Conservation (phyloP, 352 stramenopile species). For the Sclerospora graminicola region DNA sequence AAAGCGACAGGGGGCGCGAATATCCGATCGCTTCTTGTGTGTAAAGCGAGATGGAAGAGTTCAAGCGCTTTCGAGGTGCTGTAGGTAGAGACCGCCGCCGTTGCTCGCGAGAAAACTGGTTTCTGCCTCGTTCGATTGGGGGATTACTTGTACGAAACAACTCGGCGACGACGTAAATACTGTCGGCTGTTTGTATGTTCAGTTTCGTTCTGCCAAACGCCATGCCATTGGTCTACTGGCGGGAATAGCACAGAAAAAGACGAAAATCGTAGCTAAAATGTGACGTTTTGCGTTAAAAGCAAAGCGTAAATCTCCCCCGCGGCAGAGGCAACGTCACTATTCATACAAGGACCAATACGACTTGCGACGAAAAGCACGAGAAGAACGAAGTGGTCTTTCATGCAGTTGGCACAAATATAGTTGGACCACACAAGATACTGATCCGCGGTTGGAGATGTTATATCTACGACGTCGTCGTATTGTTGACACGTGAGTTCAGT, state of each 20-base stretch:
- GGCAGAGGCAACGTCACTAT: slow-evolving; percentile 5
- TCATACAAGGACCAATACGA: neutral
- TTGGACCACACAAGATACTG: neutral
- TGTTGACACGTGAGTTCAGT: slow-evolving; percentile 11
- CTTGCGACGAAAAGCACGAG: slow-evolving; percentile 2
- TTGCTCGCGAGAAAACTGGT: slow-evolving; percentile 13
- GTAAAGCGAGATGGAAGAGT: slow-evolving; percentile 4
- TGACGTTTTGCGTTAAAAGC: slow-evolving; percentile 18
- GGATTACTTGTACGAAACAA: slow-evolving; percentile 14
- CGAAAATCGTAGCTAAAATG: slow-evolving; percentile 3
- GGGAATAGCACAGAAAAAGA: slow-evolving; percentile 3
- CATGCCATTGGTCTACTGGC: slow-evolving; percentile 14
- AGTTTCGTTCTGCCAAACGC: slow-evolving; percentile 17
- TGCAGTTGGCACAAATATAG: neutral
- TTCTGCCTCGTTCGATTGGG: slow-evolving; percentile 17
- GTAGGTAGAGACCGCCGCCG: slow-evolving; percentile 2
- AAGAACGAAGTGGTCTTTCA: neutral
- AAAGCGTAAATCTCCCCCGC: slow-evolving; percentile 1
- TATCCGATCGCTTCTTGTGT: neutral
- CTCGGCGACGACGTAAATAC: slow-evolving; percentile 18
- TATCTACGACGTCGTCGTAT: slow-evolving; percentile 16
- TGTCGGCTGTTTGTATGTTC: slow-evolving; percentile 13
- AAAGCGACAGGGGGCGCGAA: neutral
- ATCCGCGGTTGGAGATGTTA: neutral
- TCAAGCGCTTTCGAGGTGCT: neutral